Conservation (phyloP, 2,329 filamentous ascomycete species). For the Catunica adiposa region DNA sequence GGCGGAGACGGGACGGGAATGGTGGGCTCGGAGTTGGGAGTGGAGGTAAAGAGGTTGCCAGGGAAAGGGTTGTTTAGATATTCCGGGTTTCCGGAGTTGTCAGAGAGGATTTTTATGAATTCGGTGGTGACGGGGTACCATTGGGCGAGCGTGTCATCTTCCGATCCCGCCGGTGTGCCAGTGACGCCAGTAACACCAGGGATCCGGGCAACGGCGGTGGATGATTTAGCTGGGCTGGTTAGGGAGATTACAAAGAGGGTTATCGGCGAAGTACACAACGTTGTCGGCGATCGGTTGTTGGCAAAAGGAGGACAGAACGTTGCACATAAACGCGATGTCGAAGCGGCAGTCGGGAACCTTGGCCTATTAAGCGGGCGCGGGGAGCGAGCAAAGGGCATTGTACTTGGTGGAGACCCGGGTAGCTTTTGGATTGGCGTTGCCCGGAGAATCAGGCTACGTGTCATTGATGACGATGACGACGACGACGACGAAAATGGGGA, state of each 20-base stretch:
- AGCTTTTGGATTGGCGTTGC: conserved; percentile 34
- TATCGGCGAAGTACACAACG: conserved; percentile 50
- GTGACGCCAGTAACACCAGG: conserved; percentile 34
- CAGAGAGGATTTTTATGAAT: conserved; percentile 62
- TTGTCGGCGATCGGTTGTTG: conserved; percentile 52
- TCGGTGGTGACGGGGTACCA: conserved; percentile 42
- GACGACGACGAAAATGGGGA: conserved; percentile 15
- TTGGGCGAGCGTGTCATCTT: conserved; percentile 46
- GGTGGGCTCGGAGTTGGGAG: conserved; percentile 13
- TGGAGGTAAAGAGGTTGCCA: conserved; percentile 22
- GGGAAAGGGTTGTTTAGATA: conserved; percentile 42
- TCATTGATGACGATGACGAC: conserved; percentile 24
- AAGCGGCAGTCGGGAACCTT: conserved; percentile 32
- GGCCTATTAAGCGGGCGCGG: conserved; percentile 20
- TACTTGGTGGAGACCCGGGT: background rate
- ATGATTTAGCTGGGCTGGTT: conserved; percentile 54
- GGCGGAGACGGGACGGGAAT: too few relatives aligned
- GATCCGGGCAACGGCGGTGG: conserved; percentile 58
- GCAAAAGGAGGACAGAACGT: conserved; percentile 24
- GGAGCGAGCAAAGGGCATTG: conserved; percentile 14
- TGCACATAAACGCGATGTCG: conserved; percentile 26
- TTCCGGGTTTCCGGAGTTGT: conserved; percentile 44
- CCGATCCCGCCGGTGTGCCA: conserved; percentile 22
- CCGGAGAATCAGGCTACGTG: conserved; percentile 32
- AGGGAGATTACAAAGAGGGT: conserved; percentile 54